phyloP scores from a whole-genome alignment of 768 basidiomycete genomes.

The Xanthoconium stramineum region DNA sequence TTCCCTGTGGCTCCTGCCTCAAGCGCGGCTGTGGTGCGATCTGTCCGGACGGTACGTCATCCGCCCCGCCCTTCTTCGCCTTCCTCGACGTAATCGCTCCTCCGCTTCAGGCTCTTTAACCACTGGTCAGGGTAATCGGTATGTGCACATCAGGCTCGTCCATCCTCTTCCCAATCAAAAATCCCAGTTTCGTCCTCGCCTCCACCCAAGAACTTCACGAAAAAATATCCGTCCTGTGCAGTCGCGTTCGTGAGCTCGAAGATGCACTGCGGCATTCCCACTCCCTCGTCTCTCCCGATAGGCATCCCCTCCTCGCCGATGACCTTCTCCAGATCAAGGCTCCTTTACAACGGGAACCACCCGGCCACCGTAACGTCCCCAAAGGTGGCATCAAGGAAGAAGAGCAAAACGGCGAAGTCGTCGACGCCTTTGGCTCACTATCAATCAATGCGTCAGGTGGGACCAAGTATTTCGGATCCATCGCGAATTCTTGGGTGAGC shows the following conservation, averaged over 20 bases:
- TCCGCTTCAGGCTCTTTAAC: constrained; percentile 62
- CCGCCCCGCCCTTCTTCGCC: constrained; percentile 7
- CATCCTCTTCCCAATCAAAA: not conserved
- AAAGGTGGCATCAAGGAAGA: constrained; percentile 52
- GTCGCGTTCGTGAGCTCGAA: constrained; percentile 73
- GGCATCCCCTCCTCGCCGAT: constrained; percentile 66
- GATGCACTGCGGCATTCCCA: constrained; percentile 65
- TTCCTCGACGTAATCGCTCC: constrained; percentile 18
- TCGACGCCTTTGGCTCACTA: constrained; percentile 80
- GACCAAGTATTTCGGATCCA: constrained; percentile 74
- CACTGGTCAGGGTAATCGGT: constrained; percentile 82
- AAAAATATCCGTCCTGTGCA: constrained; percentile 72
- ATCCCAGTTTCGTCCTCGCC: constrained; percentile 67
- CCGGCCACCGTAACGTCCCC: constrained; percentile 37
- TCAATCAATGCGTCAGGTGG: constrained; percentile 69
- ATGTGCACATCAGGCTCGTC: constrained; percentile 10
- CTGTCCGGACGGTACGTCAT: constrained; percentile 67
- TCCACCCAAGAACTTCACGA: constrained; percentile 80
- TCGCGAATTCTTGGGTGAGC: constrained; percentile 70
- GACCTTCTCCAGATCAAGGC: constrained; percentile 75
- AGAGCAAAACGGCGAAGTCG: constrained; percentile 60
- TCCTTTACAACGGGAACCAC: constrained; percentile 67
- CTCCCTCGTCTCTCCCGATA: constrained; percentile 51
- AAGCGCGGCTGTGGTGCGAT: constrained; percentile 80
- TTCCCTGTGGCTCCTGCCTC: constrained; percentile 78